phyloP scores from a whole-genome alignment of 2,329 filamentous ascomycete species.

The Hypoxylon sp. region DNA sequence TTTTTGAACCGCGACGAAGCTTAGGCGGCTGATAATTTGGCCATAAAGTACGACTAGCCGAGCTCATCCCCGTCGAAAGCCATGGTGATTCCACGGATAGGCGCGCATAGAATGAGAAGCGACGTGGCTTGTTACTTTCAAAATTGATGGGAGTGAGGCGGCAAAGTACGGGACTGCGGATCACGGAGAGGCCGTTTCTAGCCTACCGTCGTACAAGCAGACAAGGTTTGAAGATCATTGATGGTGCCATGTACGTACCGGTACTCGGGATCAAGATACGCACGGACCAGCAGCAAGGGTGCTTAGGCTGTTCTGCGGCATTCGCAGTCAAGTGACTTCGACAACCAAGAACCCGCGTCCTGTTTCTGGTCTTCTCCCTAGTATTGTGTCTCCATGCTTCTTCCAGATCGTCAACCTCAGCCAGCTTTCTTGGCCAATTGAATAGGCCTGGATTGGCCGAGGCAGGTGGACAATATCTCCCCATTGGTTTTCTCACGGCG shows the following conservation, averaged over 20 bases:
- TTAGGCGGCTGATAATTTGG: constrained; percentile 11
- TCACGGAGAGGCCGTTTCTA: constrained; percentile 43
- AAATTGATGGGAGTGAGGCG: constrained; percentile 34
- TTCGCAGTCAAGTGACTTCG: constrained; percentile 41
- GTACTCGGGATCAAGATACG: constrained; percentile 21
- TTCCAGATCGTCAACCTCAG: constrained; percentile 37
- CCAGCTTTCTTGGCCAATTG: constrained; percentile 36
- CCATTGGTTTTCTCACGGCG: constrained; percentile 15
- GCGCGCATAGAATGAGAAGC: constrained; percentile 24
- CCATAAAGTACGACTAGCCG: constrained; percentile 12
- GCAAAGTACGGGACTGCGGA: constrained; percentile 41
- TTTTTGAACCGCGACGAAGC: constrained; percentile 19
- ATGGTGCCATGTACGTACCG: constrained; percentile 22
- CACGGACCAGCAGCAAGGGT: constrained; percentile 12
- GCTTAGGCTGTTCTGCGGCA: constrained; percentile 9
- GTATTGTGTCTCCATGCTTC: constrained; percentile 28
- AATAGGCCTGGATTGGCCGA: constrained; percentile 35
- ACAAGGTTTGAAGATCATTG: too few relatives aligned
- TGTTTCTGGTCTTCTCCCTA: constrained; percentile 19
- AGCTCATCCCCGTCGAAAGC: constrained; percentile 5
- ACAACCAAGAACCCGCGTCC: constrained; percentile 13
- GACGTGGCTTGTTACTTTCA: constrained; percentile 30
- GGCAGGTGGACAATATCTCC: constrained; percentile 23
- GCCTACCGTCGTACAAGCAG: constrained; percentile 23
- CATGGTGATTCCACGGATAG: constrained; percentile 21